Evolutionary conservation across 2,329 filamentous ascomycete species (phyloP).

Genomic region (Monosporascus cannonballus): DNA sequence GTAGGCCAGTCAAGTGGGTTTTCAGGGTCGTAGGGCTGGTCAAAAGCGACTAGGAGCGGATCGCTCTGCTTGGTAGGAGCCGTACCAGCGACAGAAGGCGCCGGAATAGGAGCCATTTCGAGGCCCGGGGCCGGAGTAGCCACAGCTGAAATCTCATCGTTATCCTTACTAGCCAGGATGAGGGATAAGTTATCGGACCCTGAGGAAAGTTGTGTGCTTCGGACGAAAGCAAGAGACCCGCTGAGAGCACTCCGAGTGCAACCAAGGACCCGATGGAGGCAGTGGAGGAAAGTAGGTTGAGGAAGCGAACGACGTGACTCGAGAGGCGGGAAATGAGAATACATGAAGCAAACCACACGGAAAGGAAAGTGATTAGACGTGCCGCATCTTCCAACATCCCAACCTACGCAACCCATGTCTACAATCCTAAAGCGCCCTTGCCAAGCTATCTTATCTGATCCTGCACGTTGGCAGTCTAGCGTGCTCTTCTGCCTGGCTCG

Average conservation of each 20-base stretch:
- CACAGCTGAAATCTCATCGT: neutral
- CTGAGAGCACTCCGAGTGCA: no score
- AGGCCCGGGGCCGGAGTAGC: neutral
- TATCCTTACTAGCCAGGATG: neutral
- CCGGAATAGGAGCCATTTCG: neutral
- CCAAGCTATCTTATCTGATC: neutral
- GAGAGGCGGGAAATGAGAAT: neutral
- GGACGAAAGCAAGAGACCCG: neutral
- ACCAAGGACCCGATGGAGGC: neutral
- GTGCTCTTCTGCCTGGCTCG: no score
- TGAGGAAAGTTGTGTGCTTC: neutral
- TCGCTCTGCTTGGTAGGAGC: neutral
- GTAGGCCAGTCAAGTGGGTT: slow-evolving; percentile 35
- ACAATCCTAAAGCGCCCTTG: neutral
- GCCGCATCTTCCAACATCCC: no score
- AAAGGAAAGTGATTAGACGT: neutral
- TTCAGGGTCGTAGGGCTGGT: slow-evolving; percentile 14
- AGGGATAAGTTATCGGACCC: neutral
- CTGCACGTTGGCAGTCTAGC: neutral
- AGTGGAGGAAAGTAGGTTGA: no score
- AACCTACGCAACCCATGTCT: no score
- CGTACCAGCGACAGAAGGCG: neutral
- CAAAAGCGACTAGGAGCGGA: neutral
- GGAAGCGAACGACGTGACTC: no score
- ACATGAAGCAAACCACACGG: neutral